phyloP scores from a whole-genome alignment of 106 monocot species.

The Phalaenopsis equestris region DNA sequence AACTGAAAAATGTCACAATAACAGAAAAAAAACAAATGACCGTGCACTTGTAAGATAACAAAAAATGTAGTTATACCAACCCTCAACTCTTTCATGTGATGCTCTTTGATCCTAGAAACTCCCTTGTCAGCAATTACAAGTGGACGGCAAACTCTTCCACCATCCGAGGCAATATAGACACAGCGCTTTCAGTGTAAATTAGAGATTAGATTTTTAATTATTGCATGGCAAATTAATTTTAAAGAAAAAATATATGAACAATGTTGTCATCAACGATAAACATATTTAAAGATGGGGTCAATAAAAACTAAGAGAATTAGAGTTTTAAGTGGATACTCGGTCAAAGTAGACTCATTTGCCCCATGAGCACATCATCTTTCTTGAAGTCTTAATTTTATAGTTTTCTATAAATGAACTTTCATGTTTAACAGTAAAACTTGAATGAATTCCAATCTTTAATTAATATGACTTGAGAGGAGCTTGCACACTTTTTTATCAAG shows the following conservation, averaged over 20 bases:
- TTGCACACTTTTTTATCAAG: not conserved
- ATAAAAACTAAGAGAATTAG: not conserved
- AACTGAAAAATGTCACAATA: not conserved
- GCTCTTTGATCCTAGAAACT: constrained; percentile 68
- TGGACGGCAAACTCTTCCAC: constrained; percentile 96
- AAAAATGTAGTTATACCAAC: constrained; percentile 23
- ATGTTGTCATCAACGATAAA: not conserved
- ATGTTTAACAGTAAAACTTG: not conserved
- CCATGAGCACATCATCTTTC: not conserved
- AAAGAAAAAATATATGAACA: not conserved
- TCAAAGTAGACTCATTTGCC: not conserved
- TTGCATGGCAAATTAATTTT: not conserved
- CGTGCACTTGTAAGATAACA: not conserved
- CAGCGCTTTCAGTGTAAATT: constrained; percentile 36
- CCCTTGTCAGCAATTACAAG: constrained; percentile 96
- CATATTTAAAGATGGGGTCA: not conserved
- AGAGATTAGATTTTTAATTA: not conserved
- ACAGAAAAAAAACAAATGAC: not conserved
- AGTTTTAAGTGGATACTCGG: not conserved
- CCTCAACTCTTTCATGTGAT: constrained; percentile 88
- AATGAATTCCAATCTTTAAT: not conserved
- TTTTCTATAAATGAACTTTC: not conserved
- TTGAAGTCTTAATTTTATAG: not conserved
- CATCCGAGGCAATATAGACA: constrained; percentile 95
- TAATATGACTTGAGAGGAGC: not conserved